phyloP scores from a whole-genome alignment of 352 stramenopile genomes.

The Blastocystis sp. region DNA sequence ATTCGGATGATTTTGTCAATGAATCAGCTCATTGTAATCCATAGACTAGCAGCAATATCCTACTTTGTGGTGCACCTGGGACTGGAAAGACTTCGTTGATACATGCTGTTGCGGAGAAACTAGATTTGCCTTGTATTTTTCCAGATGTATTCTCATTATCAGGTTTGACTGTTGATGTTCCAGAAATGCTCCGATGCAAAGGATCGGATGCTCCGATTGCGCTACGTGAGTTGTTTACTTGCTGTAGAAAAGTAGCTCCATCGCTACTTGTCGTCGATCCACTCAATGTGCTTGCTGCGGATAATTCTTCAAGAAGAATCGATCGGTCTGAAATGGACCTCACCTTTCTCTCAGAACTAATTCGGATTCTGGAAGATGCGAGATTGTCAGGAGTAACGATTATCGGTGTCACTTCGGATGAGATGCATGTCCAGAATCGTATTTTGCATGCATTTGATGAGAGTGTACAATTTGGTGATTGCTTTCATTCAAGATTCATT shows the following conservation, averaged over 20 bases:
- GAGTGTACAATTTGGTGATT: background rate
- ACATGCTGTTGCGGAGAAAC: background rate
- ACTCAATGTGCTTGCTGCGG: background rate
- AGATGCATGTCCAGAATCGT: background rate
- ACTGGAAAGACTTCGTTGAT: slow-evolving; percentile 6
- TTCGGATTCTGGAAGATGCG: background rate
- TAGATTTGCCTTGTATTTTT: slow-evolving; percentile 1
- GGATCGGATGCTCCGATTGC: background rate
- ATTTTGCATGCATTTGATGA: slow-evolving; percentile 1
- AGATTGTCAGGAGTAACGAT: background rate
- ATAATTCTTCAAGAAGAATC: background rate
- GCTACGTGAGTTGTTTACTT: background rate
- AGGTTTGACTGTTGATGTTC: background rate
- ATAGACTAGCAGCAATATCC: background rate
- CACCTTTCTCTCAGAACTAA: background rate
- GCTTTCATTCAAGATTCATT: background rate
- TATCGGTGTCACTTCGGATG: background rate
- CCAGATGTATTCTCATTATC: background rate
- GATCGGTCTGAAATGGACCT: background rate
- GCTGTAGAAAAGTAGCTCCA: background rate
- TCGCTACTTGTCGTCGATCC: slow-evolving; percentile 15
- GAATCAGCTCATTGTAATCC: no score
- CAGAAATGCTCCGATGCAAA: background rate
- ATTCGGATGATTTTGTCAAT: background rate
- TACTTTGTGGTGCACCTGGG: background rate